A percentile compares a stretch with the other conserved stretches of the same genome.
Evolutionary conservation across 371 early-diverging fungal species (phyloP).

Genomic region (Nematocida parisii): DNA sequence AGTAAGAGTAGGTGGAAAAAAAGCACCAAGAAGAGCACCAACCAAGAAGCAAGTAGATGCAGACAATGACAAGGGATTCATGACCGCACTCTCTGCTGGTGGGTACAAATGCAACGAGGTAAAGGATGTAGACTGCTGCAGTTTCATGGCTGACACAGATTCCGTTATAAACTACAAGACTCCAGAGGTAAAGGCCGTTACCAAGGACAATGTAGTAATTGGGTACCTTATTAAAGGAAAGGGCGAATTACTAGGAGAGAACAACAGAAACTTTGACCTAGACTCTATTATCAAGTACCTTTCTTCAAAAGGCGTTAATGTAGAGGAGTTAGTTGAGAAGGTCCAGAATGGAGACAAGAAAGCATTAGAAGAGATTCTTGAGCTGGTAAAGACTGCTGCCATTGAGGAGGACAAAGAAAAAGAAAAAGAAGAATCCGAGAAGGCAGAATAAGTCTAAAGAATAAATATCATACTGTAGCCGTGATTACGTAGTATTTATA

Average conservation of each 20-base stretch:
- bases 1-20: conserved; percentile 49
- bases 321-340: conserved; percentile 30
- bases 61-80: neutral
- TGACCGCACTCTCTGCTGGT: neutral
- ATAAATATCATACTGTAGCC: too few relatives aligned
- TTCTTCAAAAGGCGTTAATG: conserved; percentile 31
- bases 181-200: conserved; percentile 42
- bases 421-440: neutral
- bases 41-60: conserved; percentile 20
- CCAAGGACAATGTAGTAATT: conserved; percentile 48
- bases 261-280: conserved; percentile 35
- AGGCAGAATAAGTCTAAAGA: neutral
- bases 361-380: conserved; percentile 43
- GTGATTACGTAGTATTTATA: too few relatives aligned
- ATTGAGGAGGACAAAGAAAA: conserved; percentile 2
- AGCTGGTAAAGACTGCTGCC: conserved; percentile 8
- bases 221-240: conserved; percentile 52
- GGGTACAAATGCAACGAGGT: conserved; percentile 42
- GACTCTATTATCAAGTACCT: conserved; percentile 16
- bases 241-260: conserved; percentile 45
- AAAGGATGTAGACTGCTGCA: conserved; percentile 46
- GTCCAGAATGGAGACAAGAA: conserved; percentile 41
- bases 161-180: conserved; percentile 38
- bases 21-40: conserved; percentile 40
- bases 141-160: conserved; percentile 32